Conservation (phyloP, 2,329 filamentous ascomycete species). For the Pseudogymnoascus sp. region DNA sequence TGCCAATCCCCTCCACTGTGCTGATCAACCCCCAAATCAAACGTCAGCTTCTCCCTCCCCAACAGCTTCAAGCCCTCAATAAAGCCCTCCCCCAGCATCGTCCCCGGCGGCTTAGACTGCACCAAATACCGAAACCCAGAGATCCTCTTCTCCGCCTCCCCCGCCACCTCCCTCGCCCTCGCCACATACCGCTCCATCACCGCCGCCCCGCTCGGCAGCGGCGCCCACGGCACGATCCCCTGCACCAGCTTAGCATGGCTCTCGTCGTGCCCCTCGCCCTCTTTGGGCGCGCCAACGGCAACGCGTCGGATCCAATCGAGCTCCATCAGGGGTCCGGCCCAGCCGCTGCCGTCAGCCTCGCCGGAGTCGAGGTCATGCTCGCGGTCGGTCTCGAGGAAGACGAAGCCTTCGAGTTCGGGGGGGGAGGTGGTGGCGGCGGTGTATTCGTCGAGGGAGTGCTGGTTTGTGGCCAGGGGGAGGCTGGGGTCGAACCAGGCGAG, state of each 20-base stretch:
- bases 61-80: conserved; percentile 59
- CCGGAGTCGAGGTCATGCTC: conserved; percentile 49
- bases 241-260: conserved; percentile 50
- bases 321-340: conserved; percentile 63
- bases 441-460: conserved; percentile 27
- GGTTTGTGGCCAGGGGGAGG: conserved; percentile 41
- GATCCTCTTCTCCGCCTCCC: conserved; percentile 49
- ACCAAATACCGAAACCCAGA: conserved; percentile 77
- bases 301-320: conserved; percentile 62
- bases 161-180: conserved; percentile 52
- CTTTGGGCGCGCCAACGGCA: conserved; percentile 48
- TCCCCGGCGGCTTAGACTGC: conserved; percentile 64
- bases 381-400: conserved; percentile 79
- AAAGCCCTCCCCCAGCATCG: conserved; percentile 56
- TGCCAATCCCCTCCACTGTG: conserved; percentile 68
- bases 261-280: conserved; percentile 50
- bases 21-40: conserved; percentile 80
- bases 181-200: conserved; percentile 59
- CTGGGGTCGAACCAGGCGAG: conserved; percentile 61
- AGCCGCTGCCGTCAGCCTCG: conserved; percentile 46
- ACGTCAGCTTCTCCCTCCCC: conserved; percentile 56
- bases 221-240: conserved; percentile 80
- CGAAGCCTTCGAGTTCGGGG: conserved; percentile 56
- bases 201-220: conserved; percentile 56
- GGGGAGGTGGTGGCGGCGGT: conserved; percentile 22